Evolutionary conservation across 2,329 filamentous ascomycete genomes (phyloP).

Genomic region (Verticillium klebahnii): DNA sequence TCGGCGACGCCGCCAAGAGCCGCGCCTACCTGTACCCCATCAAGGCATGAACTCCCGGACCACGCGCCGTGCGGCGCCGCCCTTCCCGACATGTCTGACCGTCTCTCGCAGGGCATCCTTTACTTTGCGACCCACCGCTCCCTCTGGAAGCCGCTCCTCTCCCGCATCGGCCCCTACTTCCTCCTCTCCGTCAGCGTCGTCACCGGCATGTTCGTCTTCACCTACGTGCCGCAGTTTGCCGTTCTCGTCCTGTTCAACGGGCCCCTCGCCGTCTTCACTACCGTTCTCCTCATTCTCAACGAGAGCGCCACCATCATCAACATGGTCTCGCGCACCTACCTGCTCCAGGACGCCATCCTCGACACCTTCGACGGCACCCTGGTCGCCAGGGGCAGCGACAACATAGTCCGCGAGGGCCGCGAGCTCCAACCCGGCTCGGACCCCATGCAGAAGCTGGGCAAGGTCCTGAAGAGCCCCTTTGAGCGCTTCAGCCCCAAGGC

Average conservation of each 20-base stretch:
- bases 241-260: slow-evolving; percentile 82
- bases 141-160: slow-evolving; percentile 56
- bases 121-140: slow-evolving; percentile 53
- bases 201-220: slow-evolving; percentile 79
- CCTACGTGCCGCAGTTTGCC: slow-evolving; percentile 80
- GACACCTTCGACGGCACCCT: slow-evolving; percentile 83
- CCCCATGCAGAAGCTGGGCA: slow-evolving; percentile 53
- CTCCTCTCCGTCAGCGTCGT: slow-evolving; percentile 69
- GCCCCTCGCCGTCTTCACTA: slow-evolving; percentile 70
- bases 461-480: slow-evolving; percentile 53
- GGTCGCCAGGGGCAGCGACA: slow-evolving; percentile 43
- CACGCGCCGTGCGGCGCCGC: background rate
- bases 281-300: slow-evolving; percentile 62
- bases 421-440: slow-evolving; percentile 62
- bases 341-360: slow-evolving; percentile 76
- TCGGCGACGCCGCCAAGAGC: slow-evolving; percentile 67
- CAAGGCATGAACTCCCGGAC: slow-evolving; percentile 32
- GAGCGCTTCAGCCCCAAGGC: slow-evolving; percentile 54
- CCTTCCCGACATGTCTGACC: slow-evolving; percentile 2
- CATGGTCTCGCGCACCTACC: slow-evolving; percentile 59
- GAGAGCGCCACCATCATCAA: slow-evolving; percentile 57
- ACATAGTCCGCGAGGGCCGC: slow-evolving; percentile 69
- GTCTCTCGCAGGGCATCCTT: slow-evolving; percentile 44
- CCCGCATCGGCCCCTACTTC: slow-evolving; percentile 55
- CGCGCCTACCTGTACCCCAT: slow-evolving; percentile 73